phyloP scores from a whole-genome alignment of 805 yeast genomes.

The Monosporozyma solicola region DNA sequence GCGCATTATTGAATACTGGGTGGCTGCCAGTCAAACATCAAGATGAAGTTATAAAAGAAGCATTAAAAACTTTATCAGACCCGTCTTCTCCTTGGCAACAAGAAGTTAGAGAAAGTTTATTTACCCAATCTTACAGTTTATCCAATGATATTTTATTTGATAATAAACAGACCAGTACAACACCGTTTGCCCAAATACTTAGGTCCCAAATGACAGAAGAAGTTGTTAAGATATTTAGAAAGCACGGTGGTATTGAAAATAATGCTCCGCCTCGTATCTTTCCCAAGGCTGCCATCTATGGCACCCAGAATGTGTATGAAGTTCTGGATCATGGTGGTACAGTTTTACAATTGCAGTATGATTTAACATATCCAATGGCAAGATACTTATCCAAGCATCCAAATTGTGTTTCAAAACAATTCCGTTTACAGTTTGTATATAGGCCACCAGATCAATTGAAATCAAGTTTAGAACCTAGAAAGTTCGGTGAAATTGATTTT shows the following conservation, averaged over 20 bases:
- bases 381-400: conserved; percentile 63
- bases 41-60: conserved; percentile 83
- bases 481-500: conserved; percentile 76
- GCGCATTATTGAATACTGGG: conserved; percentile 67
- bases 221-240: conserved; percentile 53
- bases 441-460: conserved; percentile 47
- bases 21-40: conserved; percentile 81
- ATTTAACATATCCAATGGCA: conserved; percentile 84
- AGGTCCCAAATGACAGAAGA: conserved; percentile 52
- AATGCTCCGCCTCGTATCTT: conserved; percentile 57
- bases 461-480: conserved; percentile 62
- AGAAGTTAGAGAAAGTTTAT: conserved; percentile 79
- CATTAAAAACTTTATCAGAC: conserved; percentile 73
- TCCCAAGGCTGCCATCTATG: conserved; percentile 70
- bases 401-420: conserved; percentile 43
- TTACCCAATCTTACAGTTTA: conserved; percentile 73
- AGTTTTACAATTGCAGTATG: conserved; percentile 82
- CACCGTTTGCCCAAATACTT: conserved; percentile 44
- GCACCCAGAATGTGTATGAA: conserved; percentile 62
- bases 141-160: conserved; percentile 85
- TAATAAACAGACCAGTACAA: conserved; percentile 25
- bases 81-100: conserved; percentile 92
- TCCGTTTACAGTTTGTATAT: conserved; percentile 71
- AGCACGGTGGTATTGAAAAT: conserved; percentile 84
- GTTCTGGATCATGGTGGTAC: conserved; percentile 80